Conservation (phyloP, 148 eudicot genomes). For the Rhododendron simsii region DNA sequence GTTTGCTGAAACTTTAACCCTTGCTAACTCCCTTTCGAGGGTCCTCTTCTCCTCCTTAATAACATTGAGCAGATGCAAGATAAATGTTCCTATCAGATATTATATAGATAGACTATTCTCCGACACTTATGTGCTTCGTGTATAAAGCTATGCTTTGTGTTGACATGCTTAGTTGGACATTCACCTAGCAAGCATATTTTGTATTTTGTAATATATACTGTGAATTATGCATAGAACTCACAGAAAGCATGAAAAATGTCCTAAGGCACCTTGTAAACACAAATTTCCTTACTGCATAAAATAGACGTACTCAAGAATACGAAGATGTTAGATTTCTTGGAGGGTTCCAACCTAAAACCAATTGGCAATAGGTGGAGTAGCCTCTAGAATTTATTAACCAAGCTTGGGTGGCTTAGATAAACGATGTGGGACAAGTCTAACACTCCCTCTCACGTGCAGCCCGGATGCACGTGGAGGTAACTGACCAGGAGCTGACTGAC, state of each 20-base stretch:
- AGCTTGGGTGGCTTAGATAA: too few relatives aligned
- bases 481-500: too few relatives aligned
- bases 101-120: not conserved
- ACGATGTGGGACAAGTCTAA: too few relatives aligned
- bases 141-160: not conserved
- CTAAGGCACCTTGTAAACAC: not conserved
- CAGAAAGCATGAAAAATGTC: not conserved
- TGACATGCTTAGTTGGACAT: not conserved
- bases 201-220: not conserved
- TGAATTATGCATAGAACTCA: not conserved
- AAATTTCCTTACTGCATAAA: not conserved
- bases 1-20: slow-evolving; percentile 82
- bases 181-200: not conserved
- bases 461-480: too few relatives aligned
- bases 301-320: not conserved
- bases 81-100: not conserved
- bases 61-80: slow-evolving; percentile 1
- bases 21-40: slow-evolving; percentile 87
- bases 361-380: too few relatives aligned
- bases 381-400: too few relatives aligned
- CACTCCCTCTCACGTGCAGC: too few relatives aligned
- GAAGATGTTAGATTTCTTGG: too few relatives aligned
- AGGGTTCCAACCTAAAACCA: too few relatives aligned
- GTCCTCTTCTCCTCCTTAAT: slow-evolving; percentile 80
- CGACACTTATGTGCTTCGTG: not conserved